phyloP scores from a whole-genome alignment of 163 green algal species.

The Coccomyxa subellipsoidea region DNA sequence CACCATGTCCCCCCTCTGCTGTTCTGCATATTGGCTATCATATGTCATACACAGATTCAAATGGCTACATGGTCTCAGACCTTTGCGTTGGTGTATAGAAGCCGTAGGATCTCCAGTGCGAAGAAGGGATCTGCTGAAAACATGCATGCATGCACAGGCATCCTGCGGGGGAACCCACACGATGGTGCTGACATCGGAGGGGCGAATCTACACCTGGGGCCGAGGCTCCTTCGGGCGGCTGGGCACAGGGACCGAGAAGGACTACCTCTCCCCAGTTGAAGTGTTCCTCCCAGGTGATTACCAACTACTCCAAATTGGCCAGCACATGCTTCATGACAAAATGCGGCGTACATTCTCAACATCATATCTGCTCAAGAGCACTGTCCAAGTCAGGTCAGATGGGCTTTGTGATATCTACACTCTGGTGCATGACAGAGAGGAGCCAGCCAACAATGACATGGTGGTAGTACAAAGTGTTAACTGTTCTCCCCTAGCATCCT shows the following conservation, averaged over 20 bases:
- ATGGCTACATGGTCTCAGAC: too few relatives aligned
- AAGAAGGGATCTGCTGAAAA: too few relatives aligned
- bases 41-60: too few relatives aligned
- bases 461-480: too few relatives aligned
- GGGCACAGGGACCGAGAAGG: conserved; percentile 52
- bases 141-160: conserved; percentile 38
- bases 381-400: too few relatives aligned
- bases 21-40: background rate
- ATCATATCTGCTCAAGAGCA: too few relatives aligned
- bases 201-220: conserved; percentile 81
- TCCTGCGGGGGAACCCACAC: conserved; percentile 77
- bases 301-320: background rate
- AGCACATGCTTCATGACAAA: background rate
- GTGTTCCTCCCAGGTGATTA: conserved; percentile 52
- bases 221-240: conserved; percentile 67
- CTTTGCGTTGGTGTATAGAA: too few relatives aligned
- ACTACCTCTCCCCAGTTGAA: conserved; percentile 61
- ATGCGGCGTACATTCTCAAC: background rate
- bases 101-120: too few relatives aligned
- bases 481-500: too few relatives aligned
- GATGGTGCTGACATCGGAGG: conserved; percentile 65
- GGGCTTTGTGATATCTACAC: too few relatives aligned
- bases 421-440: too few relatives aligned
- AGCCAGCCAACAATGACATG: too few relatives aligned
- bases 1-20: background rate